These are phyloP conservation scores for Termitomyces sp. DNA, from an alignment of 768 basidiomycete genomes.

Conservation along the genomic window DNA sequence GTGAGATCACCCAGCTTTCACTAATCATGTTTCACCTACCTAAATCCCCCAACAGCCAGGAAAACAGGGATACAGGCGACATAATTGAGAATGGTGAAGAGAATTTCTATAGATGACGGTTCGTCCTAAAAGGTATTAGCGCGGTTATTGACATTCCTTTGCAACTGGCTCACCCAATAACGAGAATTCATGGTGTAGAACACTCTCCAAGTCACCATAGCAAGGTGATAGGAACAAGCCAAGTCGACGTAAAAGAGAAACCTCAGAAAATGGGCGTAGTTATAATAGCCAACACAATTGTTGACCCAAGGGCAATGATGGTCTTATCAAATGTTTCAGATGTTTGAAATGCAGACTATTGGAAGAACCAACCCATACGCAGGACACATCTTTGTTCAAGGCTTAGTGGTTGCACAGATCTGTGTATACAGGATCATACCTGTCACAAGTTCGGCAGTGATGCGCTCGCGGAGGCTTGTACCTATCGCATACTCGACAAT, in stretches of 20 bases:
- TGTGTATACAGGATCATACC: conserved; percentile 19
- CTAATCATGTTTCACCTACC: conserved; percentile 34
- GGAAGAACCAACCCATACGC: conserved; percentile 71
- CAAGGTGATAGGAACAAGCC: conserved; percentile 82
- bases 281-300: conserved; percentile 91
- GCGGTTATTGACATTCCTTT: not conserved
- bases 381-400: conserved; percentile 59
- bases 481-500: conserved; percentile 78
- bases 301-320: conserved; percentile 93
- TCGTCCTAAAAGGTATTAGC: conserved; percentile 44
- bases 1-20: not conserved
- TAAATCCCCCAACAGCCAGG: conserved; percentile 85
- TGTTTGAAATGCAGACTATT: not conserved
- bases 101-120: conserved; percentile 59
- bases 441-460: conserved; percentile 86
- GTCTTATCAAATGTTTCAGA: conserved; percentile 36
- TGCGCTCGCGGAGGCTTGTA: conserved; percentile 90
- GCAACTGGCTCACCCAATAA: conserved; percentile 45
- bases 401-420: conserved; percentile 1
- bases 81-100: conserved; percentile 87
- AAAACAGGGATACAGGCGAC: conserved; percentile 81
- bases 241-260: conserved; percentile 91
- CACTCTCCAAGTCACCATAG: conserved; percentile 73
- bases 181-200: conserved; percentile 33
- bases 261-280: conserved; percentile 84